phyloP scores from a whole-genome alignment of 2,329 filamentous ascomycete species.

The Arthrobotrys sphaeroides region DNA sequence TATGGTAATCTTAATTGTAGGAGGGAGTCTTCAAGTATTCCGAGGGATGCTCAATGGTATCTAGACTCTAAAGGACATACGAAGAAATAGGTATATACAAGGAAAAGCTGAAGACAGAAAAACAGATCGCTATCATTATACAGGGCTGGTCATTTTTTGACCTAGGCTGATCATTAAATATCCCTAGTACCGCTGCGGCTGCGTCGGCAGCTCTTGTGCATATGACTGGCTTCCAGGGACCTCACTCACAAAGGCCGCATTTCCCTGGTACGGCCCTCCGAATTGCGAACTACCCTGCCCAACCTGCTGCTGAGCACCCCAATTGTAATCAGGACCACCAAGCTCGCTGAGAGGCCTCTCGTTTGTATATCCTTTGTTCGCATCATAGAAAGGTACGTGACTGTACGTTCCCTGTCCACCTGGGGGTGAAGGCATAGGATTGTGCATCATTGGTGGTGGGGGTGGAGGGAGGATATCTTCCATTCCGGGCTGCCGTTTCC shows the following conservation, averaged over 20 bases:
- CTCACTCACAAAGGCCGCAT: not conserved
- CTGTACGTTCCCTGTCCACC: constrained; percentile 14
- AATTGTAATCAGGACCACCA: not conserved
- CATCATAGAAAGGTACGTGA: constrained; percentile 12
- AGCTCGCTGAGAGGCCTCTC: constrained; percentile 16
- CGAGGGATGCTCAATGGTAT: not conserved
- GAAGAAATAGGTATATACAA: not conserved
- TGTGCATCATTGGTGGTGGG: constrained; percentile 30
- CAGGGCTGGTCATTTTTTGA: too few species aligned
- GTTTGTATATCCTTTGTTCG: not conserved
- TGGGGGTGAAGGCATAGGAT: not conserved
- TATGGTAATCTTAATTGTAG: too few species aligned
- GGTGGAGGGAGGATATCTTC: not conserved
- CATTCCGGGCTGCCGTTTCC: constrained; percentile 35
- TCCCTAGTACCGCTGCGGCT: not conserved
- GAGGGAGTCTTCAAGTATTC: not conserved
- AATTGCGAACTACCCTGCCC: constrained; percentile 1
- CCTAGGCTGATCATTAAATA: too few species aligned
- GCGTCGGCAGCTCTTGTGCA: constrained; percentile 28
- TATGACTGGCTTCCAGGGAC: constrained; percentile 1
- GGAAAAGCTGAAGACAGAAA: not conserved
- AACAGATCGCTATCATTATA: constrained; percentile 13
- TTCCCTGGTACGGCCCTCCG: constrained; percentile 14
- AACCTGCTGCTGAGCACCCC: not conserved
- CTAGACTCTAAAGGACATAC: not conserved